Evolutionary conservation across 2,329 filamentous ascomycete species (phyloP), one percentile per base, ranked within the genome.

Genomic region (Capronia epimyces): DNA sequence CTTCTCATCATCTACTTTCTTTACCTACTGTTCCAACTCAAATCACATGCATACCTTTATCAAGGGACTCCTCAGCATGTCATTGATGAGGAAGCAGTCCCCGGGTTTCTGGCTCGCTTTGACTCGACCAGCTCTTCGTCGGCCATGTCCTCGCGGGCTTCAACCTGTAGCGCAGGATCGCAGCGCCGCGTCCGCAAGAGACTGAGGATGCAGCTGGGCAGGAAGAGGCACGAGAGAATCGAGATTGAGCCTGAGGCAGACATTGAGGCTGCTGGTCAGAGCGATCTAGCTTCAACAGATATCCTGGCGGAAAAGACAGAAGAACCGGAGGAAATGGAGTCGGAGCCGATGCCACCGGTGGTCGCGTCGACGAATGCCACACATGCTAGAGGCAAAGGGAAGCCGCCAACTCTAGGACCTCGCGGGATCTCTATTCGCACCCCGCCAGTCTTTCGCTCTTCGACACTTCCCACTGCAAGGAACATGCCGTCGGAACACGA

Each of bases 1-100:
- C 77, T 96, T 4, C 78, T 97, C 1, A 66, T 94, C 39, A 85
- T 94, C 7, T 97, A 96, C 67, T 81, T 71, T 42, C 84, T 81
- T 47, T 96, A 95, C 64, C 81, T 97, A 1, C 77, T 87, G 67
- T 96, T 96, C 75, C 91, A 96, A 69, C 82, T 97, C 51, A 87
- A 89, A 67, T 90, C 90, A 0, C 90, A 96, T 67, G 77, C 79
- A 20, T 75, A 75, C 10, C 82, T 95, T 65, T 95, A 95, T 74
- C 54, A 54, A 42, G 59, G 59, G 10, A 61, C 53, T 2, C 59
- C 59, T 5, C 59, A 61, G 42, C 52, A 59, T 39, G 31, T 59
- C 13, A 59, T 61, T 22, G 59, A 61, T 36, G 55, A 87, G 84
- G 65, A 82, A 81, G 50, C 82, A 85, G 39, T 87, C 82, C 60